Evolutionary conservation across 2,329 filamentous ascomycete genomes (phyloP).

Genomic region (Phyllosticta citribraziliensis): DNA sequence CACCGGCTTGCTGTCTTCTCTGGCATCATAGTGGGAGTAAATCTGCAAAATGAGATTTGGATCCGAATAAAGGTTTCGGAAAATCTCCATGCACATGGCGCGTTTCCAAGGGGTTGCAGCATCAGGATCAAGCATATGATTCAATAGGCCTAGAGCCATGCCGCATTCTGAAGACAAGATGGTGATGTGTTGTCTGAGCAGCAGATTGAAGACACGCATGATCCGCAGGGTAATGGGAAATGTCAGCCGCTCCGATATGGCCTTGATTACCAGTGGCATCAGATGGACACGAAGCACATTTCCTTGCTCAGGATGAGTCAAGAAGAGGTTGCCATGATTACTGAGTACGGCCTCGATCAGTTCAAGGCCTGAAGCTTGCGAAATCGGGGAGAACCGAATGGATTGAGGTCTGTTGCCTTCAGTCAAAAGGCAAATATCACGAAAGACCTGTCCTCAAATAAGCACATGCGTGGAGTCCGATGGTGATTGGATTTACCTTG

Average conservation of each 20-base stretch:
- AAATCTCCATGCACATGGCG: conserved; percentile 82
- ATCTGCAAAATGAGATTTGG: conserved; percentile 68
- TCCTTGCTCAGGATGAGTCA: conserved; percentile 68
- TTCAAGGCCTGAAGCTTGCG: conserved; percentile 78
- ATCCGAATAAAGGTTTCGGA: conserved; percentile 76
- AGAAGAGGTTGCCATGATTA: conserved; percentile 74
- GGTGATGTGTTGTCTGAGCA: conserved; percentile 67
- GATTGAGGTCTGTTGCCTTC: conserved; percentile 78
- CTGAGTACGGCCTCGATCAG: conserved; percentile 83
- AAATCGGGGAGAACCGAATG: conserved; percentile 66
- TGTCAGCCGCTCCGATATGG: conserved; percentile 64
- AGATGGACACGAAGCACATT: conserved; percentile 67
- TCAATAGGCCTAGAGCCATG: conserved; percentile 70
- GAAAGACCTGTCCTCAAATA: conserved; percentile 52
- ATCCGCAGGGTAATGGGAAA: conserved; percentile 78
- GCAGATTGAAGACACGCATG: conserved; percentile 70
- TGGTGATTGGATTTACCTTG: conserved; percentile 38
- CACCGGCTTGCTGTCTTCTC: conserved; percentile 62
- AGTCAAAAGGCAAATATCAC: conserved; percentile 79
- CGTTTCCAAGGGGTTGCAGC: conserved; percentile 71
- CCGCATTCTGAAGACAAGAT: conserved; percentile 72
- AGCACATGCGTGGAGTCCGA: conserved; percentile 11
- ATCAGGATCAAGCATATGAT: conserved; percentile 81
- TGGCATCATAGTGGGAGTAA: conserved; percentile 68
- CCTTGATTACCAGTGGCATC: conserved; percentile 72